Evolutionary conservation across 768 basidiomycete species (phyloP).

Genomic region (Tylopilus plumbeoviolaceoides): DNA sequence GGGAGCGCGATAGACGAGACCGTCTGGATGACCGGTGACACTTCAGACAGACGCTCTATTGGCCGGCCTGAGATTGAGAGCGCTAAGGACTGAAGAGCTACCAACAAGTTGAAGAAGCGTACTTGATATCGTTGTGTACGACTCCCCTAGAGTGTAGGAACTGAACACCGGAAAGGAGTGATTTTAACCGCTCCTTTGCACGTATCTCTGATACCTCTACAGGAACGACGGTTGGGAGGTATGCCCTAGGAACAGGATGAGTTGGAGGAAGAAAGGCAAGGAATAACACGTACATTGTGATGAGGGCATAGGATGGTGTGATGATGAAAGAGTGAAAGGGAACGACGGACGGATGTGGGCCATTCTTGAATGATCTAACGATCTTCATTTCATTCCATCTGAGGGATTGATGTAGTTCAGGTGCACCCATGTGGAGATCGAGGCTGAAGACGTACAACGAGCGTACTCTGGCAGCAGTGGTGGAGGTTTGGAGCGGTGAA

Average conservation of each 20-base stretch:
- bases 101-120: constrained; percentile 23
- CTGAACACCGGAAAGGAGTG: constrained; percentile 75
- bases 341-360: constrained; percentile 89
- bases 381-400: constrained; percentile 99
- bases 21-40: constrained; percentile 5
- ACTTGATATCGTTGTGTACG: constrained; percentile 96
- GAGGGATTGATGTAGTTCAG: background rate
- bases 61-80: constrained; percentile 56
- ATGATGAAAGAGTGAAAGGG: constrained; percentile 93
- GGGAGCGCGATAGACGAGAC: constrained; percentile 19
- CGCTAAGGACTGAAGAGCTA: background rate
- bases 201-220: constrained; percentile 80
- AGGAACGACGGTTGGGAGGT: constrained; percentile 79
- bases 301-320: constrained; percentile 84
- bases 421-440: background rate
- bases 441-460: constrained; percentile 58
- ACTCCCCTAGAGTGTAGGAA: constrained; percentile 82
- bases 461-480: constrained; percentile 84
- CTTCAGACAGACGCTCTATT: constrained; percentile 52
- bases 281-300: constrained; percentile 70
- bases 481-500: constrained; percentile 75
- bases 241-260: constrained; percentile 55
- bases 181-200: constrained; percentile 79
- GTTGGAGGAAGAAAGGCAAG: background rate
- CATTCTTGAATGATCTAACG: constrained; percentile 75